A percentile compares a stretch with the other conserved stretches of the same genome.
These are phyloP conservation scores for Tricholoma saponaceum DNA, from an alignment of 768 basidiomycete genomes.

Conservation along the genomic window DNA sequence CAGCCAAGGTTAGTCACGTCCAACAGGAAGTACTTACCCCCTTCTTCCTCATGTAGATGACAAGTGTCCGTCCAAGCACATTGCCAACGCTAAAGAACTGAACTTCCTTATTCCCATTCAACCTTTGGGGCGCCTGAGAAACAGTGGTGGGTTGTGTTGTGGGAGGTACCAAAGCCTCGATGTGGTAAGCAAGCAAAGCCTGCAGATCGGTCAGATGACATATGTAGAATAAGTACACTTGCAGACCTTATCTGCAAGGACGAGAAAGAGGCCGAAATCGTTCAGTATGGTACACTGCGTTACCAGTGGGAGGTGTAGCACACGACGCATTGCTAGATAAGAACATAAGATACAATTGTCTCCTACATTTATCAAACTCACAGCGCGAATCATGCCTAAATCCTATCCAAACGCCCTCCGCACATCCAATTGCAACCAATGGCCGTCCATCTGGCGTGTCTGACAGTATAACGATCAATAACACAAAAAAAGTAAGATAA, in stretches of 20 bases:
- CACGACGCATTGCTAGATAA: conserved; percentile 75
- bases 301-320: conserved; percentile 88
- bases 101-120: conserved; percentile 87
- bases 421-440: conserved; percentile 86
- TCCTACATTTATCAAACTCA: conserved; percentile 30
- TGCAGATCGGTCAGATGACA: conserved; percentile 22
- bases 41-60: conserved; percentile 96
- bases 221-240: conserved; percentile 37
- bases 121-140: conserved; percentile 81
- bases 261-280: conserved; percentile 95
- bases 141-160: conserved; percentile 63
- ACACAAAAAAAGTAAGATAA: background rate
- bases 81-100: conserved; percentile 95
- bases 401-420: conserved; percentile 94
- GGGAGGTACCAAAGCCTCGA: conserved; percentile 93
- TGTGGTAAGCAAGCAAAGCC: conserved; percentile 90
- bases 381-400: conserved; percentile 84
- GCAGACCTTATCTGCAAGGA: conserved; percentile 83
- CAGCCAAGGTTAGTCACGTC: background rate
- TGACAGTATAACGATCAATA: conserved; percentile 31
- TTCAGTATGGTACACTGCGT: conserved; percentile 94
- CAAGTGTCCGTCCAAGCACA: conserved; percentile 78
- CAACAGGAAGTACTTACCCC: conserved; percentile 54
- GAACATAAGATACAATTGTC: conserved; percentile 27
- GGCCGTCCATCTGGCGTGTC: conserved; percentile 78